phyloP scores from a whole-genome alignment of 2,329 filamentous ascomycete species.

The Fusarium cyanostomum region DNA sequence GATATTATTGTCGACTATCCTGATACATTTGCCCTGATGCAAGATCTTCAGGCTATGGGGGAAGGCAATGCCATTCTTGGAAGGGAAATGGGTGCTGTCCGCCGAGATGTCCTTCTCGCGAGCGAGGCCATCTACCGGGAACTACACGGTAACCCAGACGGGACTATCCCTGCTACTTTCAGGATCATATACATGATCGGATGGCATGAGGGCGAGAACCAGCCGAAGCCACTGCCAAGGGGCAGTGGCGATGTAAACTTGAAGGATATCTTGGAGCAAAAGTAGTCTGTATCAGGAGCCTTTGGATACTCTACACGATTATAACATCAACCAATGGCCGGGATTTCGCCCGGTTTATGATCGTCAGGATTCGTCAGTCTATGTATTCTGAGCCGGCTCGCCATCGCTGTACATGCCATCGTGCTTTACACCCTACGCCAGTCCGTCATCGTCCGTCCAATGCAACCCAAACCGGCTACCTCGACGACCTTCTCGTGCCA shows the following conservation, averaged over 20 bases:
- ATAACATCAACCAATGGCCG: constrained; percentile 12
- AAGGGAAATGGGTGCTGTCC: constrained; percentile 81
- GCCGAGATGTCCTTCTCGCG: constrained; percentile 85
- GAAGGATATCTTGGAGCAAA: constrained; percentile 76
- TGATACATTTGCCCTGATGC: constrained; percentile 88
- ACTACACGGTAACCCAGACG: constrained; percentile 84
- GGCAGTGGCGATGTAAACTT: constrained; percentile 89
- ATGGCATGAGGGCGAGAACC: constrained; percentile 86
- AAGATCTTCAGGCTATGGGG: constrained; percentile 94
- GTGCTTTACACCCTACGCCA: constrained; percentile 74
- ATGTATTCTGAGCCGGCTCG: constrained; percentile 29
- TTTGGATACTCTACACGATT: constrained; percentile 21
- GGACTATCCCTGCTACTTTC: constrained; percentile 86
- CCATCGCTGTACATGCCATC: constrained; percentile 13
- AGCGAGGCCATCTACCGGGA: constrained; percentile 88
- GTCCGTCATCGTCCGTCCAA: constrained; percentile 96
- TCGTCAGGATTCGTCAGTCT: constrained; percentile 29
- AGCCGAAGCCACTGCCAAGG: constrained; percentile 80
- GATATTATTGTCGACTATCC: constrained; percentile 97
- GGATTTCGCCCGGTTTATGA: neutral
- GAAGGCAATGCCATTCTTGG: constrained; percentile 90
- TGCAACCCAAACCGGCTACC: constrained; percentile 87
- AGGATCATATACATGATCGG: constrained; percentile 98
- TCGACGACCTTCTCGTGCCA: constrained; percentile 99
- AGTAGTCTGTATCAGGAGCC: constrained; percentile 42